Evolutionary conservation across 768 basidiomycete genomes (phyloP), one percentile per base, ranked within the genome.

Genomic region (Mycena metata): DNA sequence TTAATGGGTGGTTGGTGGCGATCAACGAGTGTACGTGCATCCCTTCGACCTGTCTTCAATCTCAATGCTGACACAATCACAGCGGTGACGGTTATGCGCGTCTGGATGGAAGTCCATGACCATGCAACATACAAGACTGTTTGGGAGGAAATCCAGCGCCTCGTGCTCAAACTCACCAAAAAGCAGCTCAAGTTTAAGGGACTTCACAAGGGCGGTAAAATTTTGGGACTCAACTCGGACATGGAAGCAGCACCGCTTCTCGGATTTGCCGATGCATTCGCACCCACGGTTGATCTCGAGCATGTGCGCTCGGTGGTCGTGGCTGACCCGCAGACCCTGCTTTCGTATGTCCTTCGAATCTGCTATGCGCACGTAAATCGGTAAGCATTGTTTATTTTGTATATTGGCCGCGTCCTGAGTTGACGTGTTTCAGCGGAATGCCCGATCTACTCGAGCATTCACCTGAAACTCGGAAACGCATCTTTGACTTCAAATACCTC

Each of bases 161-260:
- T 67, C 12, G 60, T 67, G 1, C 42, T 62, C 45, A 61, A 56
- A 6, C 67, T 68, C 52, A 68, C 67, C 39, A 1, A n/a, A 17
- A 46, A 51, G 19, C 21, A 7, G 24, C 60, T 68, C 39, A 41
- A 41, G 35, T 68, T 68, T 39, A 49, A 51, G 41, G 60, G 60
- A 12, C 42, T 68, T 42, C 67, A 68, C 67, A 67, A 50, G 17
- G 60, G 54, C 19, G 67, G 59, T 2, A 62, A 24, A 36, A 43
- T 68, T 15, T 54, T 68, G 35, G 67, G 67, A 15, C 26, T 68
- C 35, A 68, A 68, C 39, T 39, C 67, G 16, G 67, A 62, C 39
- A 62, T 68, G 67, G 67, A 68, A 60, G 67, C 67, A 26, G 60
- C 67, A 17, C 67, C 60, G 0, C 60, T 67, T 36, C 66, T 67